Percentiles rank a stretch among this genome's conserved stretches.
phyloP scores from a whole-genome alignment of 116 monocot species.

The Iris pallida region DNA sequence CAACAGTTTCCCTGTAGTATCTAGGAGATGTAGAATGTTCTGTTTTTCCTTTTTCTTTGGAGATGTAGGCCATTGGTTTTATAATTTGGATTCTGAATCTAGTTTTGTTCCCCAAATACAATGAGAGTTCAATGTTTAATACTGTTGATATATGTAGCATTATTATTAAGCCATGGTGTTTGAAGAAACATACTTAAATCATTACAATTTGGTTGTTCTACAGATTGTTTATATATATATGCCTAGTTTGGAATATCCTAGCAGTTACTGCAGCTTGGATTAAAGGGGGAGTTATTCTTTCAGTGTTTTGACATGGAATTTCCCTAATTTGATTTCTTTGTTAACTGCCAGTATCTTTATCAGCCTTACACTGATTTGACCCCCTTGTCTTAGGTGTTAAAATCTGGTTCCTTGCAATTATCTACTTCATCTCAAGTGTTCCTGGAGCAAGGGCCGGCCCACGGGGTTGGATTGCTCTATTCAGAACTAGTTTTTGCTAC shows the following conservation, averaged over 20 bases:
- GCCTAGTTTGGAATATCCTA: conserved; percentile 87
- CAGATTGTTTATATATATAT: conserved; percentile 63
- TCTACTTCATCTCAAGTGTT: conserved; percentile 55
- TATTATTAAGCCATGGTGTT: too few species aligned
- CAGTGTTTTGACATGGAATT: neutral
- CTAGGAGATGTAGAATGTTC: too few species aligned
- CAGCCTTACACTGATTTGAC: conserved; percentile 9
- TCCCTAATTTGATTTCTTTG: neutral
- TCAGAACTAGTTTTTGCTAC: too few species aligned
- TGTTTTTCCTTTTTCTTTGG: too few species aligned
- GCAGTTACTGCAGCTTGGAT: conserved; percentile 92
- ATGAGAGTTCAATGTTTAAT: too few species aligned
- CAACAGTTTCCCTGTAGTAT: too few species aligned
- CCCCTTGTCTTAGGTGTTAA: conserved; percentile 45
- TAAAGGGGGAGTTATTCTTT: conserved; percentile 62
- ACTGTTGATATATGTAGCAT: too few species aligned
- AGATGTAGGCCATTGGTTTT: too few species aligned
- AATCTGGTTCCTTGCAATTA: conserved; percentile 59
- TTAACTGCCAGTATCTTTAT: neutral
- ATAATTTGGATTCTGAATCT: too few species aligned
- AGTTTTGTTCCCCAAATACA: too few species aligned
- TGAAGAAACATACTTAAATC: neutral
- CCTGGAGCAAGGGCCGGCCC: too few species aligned
- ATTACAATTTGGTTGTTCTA: conserved; percentile 12
- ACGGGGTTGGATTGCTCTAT: too few species aligned